Evolutionary conservation across 768 basidiomycete genomes (phyloP), one percentile per base, ranked within the genome.

Genomic region (Leccinum subgranulosum): DNA sequence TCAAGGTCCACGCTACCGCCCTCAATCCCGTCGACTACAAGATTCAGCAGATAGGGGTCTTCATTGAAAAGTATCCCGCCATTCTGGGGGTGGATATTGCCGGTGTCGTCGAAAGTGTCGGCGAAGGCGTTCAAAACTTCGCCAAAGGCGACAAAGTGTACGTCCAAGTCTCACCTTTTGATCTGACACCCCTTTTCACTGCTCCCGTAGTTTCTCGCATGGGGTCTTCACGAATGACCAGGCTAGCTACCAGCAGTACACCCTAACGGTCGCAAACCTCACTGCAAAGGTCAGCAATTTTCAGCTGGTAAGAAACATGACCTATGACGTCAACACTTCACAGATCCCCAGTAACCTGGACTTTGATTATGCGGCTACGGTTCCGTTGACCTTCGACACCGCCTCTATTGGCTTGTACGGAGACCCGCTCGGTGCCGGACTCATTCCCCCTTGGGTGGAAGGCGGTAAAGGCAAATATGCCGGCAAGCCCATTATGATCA

Each of bases 11-110:
- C 39, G 61, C 77, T 0, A 64, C 68, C 4, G 77, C 72, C 2
- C 72, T 84, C 10, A 82, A 83, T 62, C 83, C 82, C 9, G 58
- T 77, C 39, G 79, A 76, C 66, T 81, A 76, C 14, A 72, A 72
- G 62, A 62, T 77, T 25, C 74, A 72, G 47, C 55, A 65, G 49
- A 59, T 59, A 51, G 76, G 73, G 12, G 21, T 60, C 0, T 70
- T 75, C 46, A 55, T 75, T 17, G 62, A 75, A 5, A 54, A 62
- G 2, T 81, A 60, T 58, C 79, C 76, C 7, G 65, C 67, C n/a
- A 25, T 77, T 15, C 49, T 76, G 10, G 76, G 76, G 2, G 28
- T 54, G 10, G 76, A 77, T 34, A 65, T 69, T 23, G 73, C 77
- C 0, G 79, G 80, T 3, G 64, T 65, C 6, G 75, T 81, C 21